Base-by-base conservation (phyloP, 148 eudicot genomes). In the Amaranthus hypochondriacus region DNA sequence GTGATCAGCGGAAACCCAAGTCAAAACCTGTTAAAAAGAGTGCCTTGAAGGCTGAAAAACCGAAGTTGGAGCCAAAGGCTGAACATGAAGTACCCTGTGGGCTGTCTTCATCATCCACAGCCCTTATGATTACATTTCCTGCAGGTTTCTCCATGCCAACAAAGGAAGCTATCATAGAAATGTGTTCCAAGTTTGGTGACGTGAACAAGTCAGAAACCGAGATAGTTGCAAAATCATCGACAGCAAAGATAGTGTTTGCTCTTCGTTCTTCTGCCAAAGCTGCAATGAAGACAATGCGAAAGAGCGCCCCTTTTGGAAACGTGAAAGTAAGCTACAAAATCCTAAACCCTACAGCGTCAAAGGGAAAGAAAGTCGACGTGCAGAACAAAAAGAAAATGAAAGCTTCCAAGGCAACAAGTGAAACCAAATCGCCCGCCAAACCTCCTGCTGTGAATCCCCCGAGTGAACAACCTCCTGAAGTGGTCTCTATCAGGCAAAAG, bases 111-210 rank as follows among this genome's bases (percentile, higher is more conserved):
- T 75, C 84, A 39, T 79, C 82, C 47, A 53, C 39, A 28, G 39
- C 71, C 42, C 91, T 91, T 48, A 61, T 76, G 15, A 54, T 90
- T 28, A 60, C 80, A 21, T 90, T 90, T 77, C 81, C 86, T 10
- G 66, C 89, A 48, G 88, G 70, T 10, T 76, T 78, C 64, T 21
- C 87, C 67, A 65, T 90, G 79, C 96, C 96, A 21, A 70, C 89
- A 6, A 80, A 81, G 72, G 74, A 76, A 65, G 87, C 85, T 66
- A 79, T 89, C 5, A 66, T 77, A 18, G 47, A 67, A 54, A 73
- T 76, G 48, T 81, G 70, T 68, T 71, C 81, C 3, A 83, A 81
- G 66, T 87, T 79, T 73, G 96, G 91, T 46, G 53, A 63, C 44
- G 56, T 90, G 56, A 83, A 84, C 60, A 81, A 83, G 74, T 55